These are phyloP conservation scores for Pseudoneurospora amorphoporcata DNA, from an alignment of 495 filamentous ascomycete genomes.

Conservation along the genomic window DNA sequence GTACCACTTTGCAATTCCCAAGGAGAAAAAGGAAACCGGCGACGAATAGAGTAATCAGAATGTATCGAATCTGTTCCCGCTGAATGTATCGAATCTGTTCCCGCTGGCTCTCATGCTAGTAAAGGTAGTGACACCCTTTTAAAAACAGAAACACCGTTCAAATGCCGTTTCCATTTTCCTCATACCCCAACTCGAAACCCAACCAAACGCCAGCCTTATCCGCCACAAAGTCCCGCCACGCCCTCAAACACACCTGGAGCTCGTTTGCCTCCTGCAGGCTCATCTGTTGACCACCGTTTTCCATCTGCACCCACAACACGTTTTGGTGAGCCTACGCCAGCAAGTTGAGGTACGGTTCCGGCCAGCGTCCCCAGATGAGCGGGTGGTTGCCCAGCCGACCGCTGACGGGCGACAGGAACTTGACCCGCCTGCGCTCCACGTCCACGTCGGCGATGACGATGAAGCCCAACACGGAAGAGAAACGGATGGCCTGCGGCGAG, in stretches of 20 bases:
- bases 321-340: conserved; percentile 22
- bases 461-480: conserved; percentile 84
- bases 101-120: neutral
- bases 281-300: neutral
- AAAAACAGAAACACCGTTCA: neutral
- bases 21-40: neutral
- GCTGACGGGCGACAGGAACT: conserved; percentile 70
- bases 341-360: conserved; percentile 42
- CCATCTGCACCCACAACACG: neutral
- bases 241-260: neutral
- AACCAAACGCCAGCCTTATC: neutral
- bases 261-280: neutral
- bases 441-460: conserved; percentile 88
- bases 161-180: neutral
- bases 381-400: conserved; percentile 69
- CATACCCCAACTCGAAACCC: neutral
- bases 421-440: conserved; percentile 67
- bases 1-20: neutral
- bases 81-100: neutral
- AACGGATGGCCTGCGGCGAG: conserved; percentile 58
- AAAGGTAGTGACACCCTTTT: neutral
- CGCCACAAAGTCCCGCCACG: neutral
- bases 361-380: conserved; percentile 53
- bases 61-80: neutral
- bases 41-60: neutral